Evolutionary conservation across 306 rosid species (phyloP).

Genomic region (Casuarina cunninghamiana): DNA sequence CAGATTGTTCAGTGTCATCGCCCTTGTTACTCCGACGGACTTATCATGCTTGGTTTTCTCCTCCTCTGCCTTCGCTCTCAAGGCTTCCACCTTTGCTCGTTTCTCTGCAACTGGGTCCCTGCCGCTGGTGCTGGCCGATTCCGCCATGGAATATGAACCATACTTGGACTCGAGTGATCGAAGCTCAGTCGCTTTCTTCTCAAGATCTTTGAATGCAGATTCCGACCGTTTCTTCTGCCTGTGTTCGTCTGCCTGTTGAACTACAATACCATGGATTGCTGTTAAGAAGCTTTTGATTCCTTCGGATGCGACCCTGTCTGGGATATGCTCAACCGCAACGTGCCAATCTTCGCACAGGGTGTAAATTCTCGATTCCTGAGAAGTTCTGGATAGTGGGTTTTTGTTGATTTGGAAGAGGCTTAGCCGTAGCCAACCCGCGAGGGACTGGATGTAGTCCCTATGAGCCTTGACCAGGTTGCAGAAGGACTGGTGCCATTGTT

Average conservation of each 20-base stretch:
- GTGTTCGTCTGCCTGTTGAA: slow-evolving; percentile 81
- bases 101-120: slow-evolving; percentile 69
- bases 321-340: slow-evolving; percentile 76
- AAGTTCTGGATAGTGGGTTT: slow-evolving; percentile 52
- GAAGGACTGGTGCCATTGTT: slow-evolving; percentile 92
- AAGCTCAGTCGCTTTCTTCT: slow-evolving; percentile 72
- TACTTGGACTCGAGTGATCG: slow-evolving; percentile 74
- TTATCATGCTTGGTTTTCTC: slow-evolving; percentile 83
- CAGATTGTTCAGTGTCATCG: slow-evolving; percentile 87
- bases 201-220: slow-evolving; percentile 69
- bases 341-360: slow-evolving; percentile 89
- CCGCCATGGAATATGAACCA: slow-evolving; percentile 61
- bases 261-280: slow-evolving; percentile 80
- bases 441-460: slow-evolving; percentile 78
- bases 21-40: slow-evolving; percentile 67
- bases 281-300: slow-evolving; percentile 89
- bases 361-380: slow-evolving; percentile 75
- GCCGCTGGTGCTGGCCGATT: slow-evolving; percentile 32
- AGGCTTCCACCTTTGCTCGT: slow-evolving; percentile 62
- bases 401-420: slow-evolving; percentile 76
- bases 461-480: slow-evolving; percentile 80
- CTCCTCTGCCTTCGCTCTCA: slow-evolving; percentile 76
- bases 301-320: slow-evolving; percentile 87
- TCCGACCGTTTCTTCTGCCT: slow-evolving; percentile 79
- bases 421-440: slow-evolving; percentile 89